Base-by-base conservation (phyloP, 495 filamentous ascomycete genomes). In the Penicillium chermesinum region DNA sequence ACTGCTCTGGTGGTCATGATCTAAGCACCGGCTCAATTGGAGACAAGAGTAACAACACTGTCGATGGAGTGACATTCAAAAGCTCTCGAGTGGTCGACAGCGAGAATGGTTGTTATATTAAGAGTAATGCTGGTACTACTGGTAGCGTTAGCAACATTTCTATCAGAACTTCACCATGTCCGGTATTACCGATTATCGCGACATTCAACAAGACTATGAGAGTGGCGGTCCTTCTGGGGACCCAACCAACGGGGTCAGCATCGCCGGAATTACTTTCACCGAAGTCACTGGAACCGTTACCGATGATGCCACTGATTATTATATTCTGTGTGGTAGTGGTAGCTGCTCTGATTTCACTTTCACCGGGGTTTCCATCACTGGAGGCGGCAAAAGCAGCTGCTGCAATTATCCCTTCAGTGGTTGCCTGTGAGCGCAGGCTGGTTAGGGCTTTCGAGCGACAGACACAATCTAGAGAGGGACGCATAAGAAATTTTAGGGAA, bases 181-280 rank as follows among this genome's bases (percentile, higher is more conserved):
- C 7, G 22, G 13, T 13, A 64, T 63, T 30, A 45, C 53, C 7
- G 38, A 44, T 6, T 82, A 83, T 55, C 82, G 81, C 42, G 63
- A 81, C 40, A 78, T 85, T 42, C 66, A 85, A 63, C 82, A 85
- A 58, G 77, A 83, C 57, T 85, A 84, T 44, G 61, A 75, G 60
- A 77, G 77, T 39, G 79, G 79, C n/a, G 63, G 60, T 48, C 74
- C 71, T 6, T 73, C 73, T 17, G 79, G 78, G 10, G 73, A 52
- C 12, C 73, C 80, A 4, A 82, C 80, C 0, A 70, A 54, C 36
- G 80, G 81, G 20, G 76, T 84, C 21, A 72, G 75, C 34, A 54
- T 54, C 18, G 37, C 41, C 12, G 32, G 15, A 10, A 3, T 55
- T 20, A 50, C 47, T n/a, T 41, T 50, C 19, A 40, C 48, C 1